A percentile compares a stretch with the other conserved stretches of the same genome.
Conservation (phyloP, 768 basidiomycete genomes). For the Filobasidium wieringae region DNA sequence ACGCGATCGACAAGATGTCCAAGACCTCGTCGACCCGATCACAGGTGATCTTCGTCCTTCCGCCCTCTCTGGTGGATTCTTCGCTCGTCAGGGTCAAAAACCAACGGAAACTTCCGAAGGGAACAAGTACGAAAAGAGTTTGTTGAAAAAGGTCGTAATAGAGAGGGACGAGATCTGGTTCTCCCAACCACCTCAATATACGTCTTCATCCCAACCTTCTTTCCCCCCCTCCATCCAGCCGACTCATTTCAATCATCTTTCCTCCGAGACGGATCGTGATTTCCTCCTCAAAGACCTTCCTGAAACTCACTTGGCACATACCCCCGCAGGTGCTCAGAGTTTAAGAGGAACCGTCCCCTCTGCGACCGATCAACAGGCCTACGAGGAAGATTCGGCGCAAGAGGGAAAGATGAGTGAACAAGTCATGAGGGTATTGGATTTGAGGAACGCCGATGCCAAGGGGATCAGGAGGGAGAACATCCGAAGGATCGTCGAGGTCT, state of each 20-base stretch:
- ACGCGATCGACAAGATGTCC: slow-evolving; percentile 40
- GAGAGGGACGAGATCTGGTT: slow-evolving; percentile 24
- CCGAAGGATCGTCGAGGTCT: slow-evolving; percentile 60
- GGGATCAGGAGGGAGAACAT: slow-evolving; percentile 84
- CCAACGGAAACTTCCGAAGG: not conserved
- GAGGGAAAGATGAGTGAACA: slow-evolving; percentile 38
- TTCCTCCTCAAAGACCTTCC: slow-evolving; percentile 62
- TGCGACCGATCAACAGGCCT: not conserved
- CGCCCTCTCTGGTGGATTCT: slow-evolving; percentile 16
- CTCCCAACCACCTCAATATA: slow-evolving; percentile 20
- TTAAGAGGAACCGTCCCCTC: not conserved
- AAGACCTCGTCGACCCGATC: slow-evolving; percentile 53
- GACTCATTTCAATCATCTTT: slow-evolving; percentile 17
- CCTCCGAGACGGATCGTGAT: slow-evolving; percentile 43
- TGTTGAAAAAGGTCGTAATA: slow-evolving; percentile 22
- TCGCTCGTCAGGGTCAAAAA: slow-evolving; percentile 5
- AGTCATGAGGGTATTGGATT: slow-evolving; percentile 62
- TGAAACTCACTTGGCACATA: slow-evolving; percentile 40
- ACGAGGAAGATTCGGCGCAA: slow-evolving; percentile 27
- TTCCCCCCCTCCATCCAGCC: slow-evolving; percentile 13
- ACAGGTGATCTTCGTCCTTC: slow-evolving; percentile 56
- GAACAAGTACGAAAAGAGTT: slow-evolving; percentile 20
- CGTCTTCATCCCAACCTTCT: not conserved
- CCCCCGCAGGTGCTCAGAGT: not conserved
- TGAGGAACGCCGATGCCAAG: slow-evolving; percentile 73